Base-by-base conservation (phyloP, 345 rosid genomes). In the Lumnitzera racemosa region DNA sequence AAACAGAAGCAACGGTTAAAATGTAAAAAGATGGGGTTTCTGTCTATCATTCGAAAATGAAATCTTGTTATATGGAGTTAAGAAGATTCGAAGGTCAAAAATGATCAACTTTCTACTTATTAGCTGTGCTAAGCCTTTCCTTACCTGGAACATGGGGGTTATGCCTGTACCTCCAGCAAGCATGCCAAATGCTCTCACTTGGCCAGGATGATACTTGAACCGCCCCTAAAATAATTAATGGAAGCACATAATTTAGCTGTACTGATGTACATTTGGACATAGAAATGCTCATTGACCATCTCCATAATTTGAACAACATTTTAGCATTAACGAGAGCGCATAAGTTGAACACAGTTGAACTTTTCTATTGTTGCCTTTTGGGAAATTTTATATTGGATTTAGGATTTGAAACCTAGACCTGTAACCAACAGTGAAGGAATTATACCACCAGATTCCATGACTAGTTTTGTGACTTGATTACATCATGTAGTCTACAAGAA, bases 91-190 rank as follows among this genome's bases (percentile, higher is more conserved):
- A 43, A 25, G 14, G 56, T 13, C n/a, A 55, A 46, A 47, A 27
- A 13, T 59, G 60, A 27, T 14, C 31, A 43, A 47, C 48, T 13
- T 5, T 20, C 63, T 41, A 43, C 47, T 47, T 25, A 25, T 13
- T 46, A 36, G 7, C 49, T 55, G 46, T 48, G 50, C 12, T 68
- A 11, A 31, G 52, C 20, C 51, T 55, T 24, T 20, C 12, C 72
- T 62, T 69, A 81, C 85, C 76, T 83, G 92, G 66, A 79, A 86
- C 92, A 83, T 78, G 48, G 89, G 87, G 68, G 92, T 81, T 63
- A 86, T 83, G 56, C 92, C 92, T 53, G 92, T 69, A 51, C 87
- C 92, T 53, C 92, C 89, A 54, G 89, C 89, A 55, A 86, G 66
- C 92, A 81, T 86, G 53, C 92, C 92, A 49, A 79, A 81, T 15